Base-by-base conservation (phyloP, 2,329 filamentous ascomycete genomes). In the Aphanocladium album region DNA sequence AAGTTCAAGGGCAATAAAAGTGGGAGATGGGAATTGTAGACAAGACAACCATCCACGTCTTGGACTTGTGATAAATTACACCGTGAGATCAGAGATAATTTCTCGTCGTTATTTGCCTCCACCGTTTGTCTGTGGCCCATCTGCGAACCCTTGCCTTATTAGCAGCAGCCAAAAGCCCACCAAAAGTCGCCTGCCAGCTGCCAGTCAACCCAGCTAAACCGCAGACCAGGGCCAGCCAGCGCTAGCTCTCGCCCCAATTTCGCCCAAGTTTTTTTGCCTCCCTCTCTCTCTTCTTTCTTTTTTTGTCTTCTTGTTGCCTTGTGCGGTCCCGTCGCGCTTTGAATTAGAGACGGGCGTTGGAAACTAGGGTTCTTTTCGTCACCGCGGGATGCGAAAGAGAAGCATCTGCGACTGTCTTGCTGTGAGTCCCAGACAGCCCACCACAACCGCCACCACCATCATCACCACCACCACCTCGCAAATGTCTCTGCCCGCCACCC, bases 201-300 rank as follows among this genome's bases (percentile, higher is more conserved):
- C 54, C 41, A 5, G 21, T 45, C 37, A 23, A n/a, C 35, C 52
- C 52, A 21, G 23, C 2, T 5, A 21, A 55, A 45, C 14, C 19
- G 37, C 39, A 5, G 39, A 47, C 54, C 27, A 47, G 54, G 41
- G 54, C 43, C 37, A 19, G 54, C 43, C 37, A 19, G 37, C 54
- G 45, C 55, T 50, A 50, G 21, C 45, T 57, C 33, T 45, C 43
- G 45, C 21, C 55, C 55, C 47, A 55, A 57, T 49, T 57, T 57
- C 46, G 21, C 19, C 54, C 47, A 57, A 11, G 33, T 53, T 30
- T 41, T 21, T 49, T 19, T 43, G 14, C n/a, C 45, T 49, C 30
- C 16, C 33, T 23, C 27, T 21, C 19, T 23, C 33, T 50, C 21
- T 41, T 30, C 19, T 21, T n/a, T 37, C 19, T 43, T 17, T 30